A percentile compares a stretch with the other conserved stretches of the same genome.
phyloP scores from a whole-genome alignment of 305 asterid genomes.

The Striga hermonthica region DNA sequence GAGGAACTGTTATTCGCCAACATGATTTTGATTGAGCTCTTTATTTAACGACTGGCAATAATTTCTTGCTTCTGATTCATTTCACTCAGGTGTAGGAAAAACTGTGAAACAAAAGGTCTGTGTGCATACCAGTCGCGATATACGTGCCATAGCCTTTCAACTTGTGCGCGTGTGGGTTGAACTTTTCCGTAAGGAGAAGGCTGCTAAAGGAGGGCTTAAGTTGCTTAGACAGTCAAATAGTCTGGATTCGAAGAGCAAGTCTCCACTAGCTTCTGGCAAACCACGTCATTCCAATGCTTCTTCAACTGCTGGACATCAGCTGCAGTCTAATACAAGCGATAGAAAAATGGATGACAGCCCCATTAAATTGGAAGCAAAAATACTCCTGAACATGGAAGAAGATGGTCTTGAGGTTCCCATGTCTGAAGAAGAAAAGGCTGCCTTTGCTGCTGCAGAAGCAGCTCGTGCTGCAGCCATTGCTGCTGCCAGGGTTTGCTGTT shows the following conservation, averaged over 20 bases:
- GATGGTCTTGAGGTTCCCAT: slow-evolving; percentile 43
- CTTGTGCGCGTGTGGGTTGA: slow-evolving; percentile 96
- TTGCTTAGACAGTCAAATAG: slow-evolving; percentile 49
- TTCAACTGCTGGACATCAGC: too few relatives aligned
- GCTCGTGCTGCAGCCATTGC: too few relatives aligned
- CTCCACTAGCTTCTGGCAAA: slow-evolving; percentile 51
- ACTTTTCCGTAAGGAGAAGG: slow-evolving; percentile 94
- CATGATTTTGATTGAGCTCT: slow-evolving; percentile 27
- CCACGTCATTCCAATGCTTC: too few relatives aligned
- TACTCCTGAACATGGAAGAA: slow-evolving; percentile 42
- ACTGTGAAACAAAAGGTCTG: slow-evolving; percentile 97
- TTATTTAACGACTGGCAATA: slow-evolving; percentile 14
- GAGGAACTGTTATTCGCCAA: slow-evolving; percentile 8
- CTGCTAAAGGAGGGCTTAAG: slow-evolving; percentile 63
- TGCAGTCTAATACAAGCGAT: slow-evolving; percentile 37
- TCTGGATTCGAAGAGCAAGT: slow-evolving; percentile 56
- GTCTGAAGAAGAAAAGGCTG: too few relatives aligned
- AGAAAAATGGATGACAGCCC: slow-evolving; percentile 44
- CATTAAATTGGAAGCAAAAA: slow-evolving; percentile 41
- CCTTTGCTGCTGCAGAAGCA: too few relatives aligned
- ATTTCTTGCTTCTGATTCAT: slow-evolving; percentile 22
- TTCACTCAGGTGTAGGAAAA: slow-evolving; percentile 76
- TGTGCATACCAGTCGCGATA: slow-evolving; percentile 98
- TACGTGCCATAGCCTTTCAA: slow-evolving; percentile 98
- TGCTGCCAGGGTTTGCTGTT: too few relatives aligned